phyloP scores from a whole-genome alignment of 163 green algal genomes.

The Prototheca cutis region DNA sequence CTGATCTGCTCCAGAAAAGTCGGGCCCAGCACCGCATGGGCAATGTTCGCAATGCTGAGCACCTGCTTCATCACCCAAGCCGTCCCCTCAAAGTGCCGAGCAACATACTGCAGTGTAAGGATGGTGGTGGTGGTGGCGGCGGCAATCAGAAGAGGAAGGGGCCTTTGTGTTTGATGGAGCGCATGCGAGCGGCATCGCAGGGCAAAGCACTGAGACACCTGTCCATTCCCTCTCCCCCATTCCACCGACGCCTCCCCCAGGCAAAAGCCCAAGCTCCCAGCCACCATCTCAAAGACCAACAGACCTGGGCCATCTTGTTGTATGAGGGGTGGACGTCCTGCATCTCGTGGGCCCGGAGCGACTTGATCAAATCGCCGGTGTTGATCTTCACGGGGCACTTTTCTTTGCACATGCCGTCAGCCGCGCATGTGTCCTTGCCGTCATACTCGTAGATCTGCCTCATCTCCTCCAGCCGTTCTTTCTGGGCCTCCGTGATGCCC shows the following conservation, averaged over 20 bases:
- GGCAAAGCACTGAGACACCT: too few species aligned
- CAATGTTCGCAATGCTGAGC: conserved; percentile 68
- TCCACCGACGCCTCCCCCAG: not conserved
- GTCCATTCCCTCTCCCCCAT: too few species aligned
- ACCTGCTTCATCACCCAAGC: conserved; percentile 56
- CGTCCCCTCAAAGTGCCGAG: conserved; percentile 68
- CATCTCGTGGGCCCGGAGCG: conserved; percentile 59
- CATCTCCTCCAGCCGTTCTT: conserved; percentile 53
- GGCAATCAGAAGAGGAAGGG: too few species aligned
- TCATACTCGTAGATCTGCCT: conserved; percentile 57
- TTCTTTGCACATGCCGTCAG: conserved; percentile 97
- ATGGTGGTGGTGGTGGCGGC: too few species aligned
- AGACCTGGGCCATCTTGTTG: too few species aligned
- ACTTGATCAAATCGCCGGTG: conserved; percentile 90
- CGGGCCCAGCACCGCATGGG: conserved; percentile 64
- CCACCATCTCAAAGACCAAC: too few species aligned
- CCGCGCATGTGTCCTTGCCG: conserved; percentile 84
- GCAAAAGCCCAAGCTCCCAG: too few species aligned
- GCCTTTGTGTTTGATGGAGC: too few species aligned
- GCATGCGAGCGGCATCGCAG: too few species aligned
- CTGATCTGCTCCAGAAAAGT: conserved; percentile 54
- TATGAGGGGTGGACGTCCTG: conserved; percentile 21
- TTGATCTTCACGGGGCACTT: conserved; percentile 99
- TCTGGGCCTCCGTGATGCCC: conserved; percentile 26
- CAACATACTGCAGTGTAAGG: too few species aligned